Conservation (phyloP, 371 early-diverging fungal species). For the Mucor lusitanicus region DNA sequence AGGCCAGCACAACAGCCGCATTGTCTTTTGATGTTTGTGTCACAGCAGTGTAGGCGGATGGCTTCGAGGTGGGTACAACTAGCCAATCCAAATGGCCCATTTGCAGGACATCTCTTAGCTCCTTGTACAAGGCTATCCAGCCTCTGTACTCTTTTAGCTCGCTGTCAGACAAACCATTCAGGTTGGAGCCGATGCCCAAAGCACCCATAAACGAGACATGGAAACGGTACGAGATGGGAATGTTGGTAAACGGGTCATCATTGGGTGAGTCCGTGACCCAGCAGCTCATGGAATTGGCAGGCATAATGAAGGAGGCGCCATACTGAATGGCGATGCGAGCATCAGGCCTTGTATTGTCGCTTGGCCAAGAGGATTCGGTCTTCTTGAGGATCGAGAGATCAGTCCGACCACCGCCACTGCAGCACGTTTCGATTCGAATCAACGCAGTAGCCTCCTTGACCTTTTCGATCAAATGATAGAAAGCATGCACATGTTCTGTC, state of each 20-base stretch:
- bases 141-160: slow-evolving; percentile 18
- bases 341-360: slow-evolving; percentile 44
- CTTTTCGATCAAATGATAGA: slow-evolving; percentile 22
- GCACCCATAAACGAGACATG: slow-evolving; percentile 45
- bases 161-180: slow-evolving; percentile 12
- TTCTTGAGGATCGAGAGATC: slow-evolving; percentile 27
- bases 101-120: slow-evolving; percentile 30
- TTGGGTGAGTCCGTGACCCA: slow-evolving; percentile 39
- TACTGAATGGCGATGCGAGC: slow-evolving; percentile 43
- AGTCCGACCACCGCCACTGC: slow-evolving; percentile 49
- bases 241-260: slow-evolving; percentile 8
- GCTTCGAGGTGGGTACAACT: slow-evolving; percentile 13
- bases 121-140: slow-evolving; percentile 45
- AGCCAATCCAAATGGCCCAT: slow-evolving; percentile 37
- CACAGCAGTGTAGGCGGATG: background rate
- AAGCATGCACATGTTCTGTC: slow-evolving; percentile 20
- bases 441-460: slow-evolving; percentile 25
- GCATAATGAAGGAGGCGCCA: slow-evolving; percentile 39
- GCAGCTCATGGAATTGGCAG: slow-evolving; percentile 35
- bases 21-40: slow-evolving; percentile 28
- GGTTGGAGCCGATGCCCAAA: slow-evolving; percentile 34
- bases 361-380: slow-evolving; percentile 38
- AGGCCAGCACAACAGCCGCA: slow-evolving; percentile 35
- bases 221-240: slow-evolving; percentile 43
- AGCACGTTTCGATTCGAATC: slow-evolving; percentile 42